A percentile compares a stretch with the other conserved stretches of the same genome.
Evolutionary conservation across 257 asterid genomes (phyloP).

Genomic region (Solanum stenotomum): DNA sequence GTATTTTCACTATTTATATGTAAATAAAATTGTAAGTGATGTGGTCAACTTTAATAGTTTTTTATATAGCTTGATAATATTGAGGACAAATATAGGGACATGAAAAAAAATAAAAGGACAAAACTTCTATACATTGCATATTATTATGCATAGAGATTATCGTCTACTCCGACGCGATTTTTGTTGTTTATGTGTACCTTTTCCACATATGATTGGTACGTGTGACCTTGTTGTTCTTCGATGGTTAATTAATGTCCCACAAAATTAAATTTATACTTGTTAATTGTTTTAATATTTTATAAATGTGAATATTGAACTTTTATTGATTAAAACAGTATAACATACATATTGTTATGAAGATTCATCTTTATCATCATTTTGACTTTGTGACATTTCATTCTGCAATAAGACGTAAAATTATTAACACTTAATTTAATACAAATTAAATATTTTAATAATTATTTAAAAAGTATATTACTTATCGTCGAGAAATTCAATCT

Average conservation of each 20-base stretch:
- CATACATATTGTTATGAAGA: no score
- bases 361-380: no score
- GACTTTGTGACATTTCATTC: no score
- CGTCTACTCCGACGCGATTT: not conserved
- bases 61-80: not conserved
- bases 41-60: not conserved
- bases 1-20: not conserved
- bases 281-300: not conserved
- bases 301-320: no score
- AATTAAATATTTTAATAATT: no score
- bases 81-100: not conserved
- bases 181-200: not conserved
- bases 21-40: not conserved
- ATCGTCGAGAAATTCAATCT: not conserved
- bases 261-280: not conserved
- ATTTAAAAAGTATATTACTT: not conserved
- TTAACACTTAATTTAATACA: no score
- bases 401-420: not conserved
- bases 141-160: not conserved
- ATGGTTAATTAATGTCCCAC: no score
- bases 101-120: not conserved
- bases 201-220: not conserved
- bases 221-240: not conserved
- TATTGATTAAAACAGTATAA: no score
- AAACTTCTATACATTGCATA: not conserved